Evolutionary conservation across 1,139 yeast species (phyloP), one percentile per base, ranked within the genome.

Genomic region (Geotrichum australiense): DNA sequence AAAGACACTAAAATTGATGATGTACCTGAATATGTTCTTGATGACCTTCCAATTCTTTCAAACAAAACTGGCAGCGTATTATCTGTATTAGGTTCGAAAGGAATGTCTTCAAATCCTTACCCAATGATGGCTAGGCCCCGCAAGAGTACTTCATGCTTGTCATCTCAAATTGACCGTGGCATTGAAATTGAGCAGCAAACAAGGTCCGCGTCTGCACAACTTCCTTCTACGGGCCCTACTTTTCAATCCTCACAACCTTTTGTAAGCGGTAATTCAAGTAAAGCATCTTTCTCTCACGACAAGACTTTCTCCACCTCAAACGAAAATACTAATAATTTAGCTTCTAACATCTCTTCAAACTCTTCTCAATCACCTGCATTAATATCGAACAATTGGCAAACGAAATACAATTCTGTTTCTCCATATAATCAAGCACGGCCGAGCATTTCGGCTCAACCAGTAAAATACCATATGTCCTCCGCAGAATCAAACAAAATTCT

Each of bases 21-120:
- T 16, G 47, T 64, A 16, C 66, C 67, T 11, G 53, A 51, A 35
- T 62, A 62, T 41, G 53, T 63, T 18, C 58, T 61, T 41, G 60
- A 59, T 40, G 61, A 61, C 3, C 23, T 64, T 22, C 68, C 58
- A 8, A 42, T 51, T 10, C 39, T 51, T 7, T 19, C 29, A 7
- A 37, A 29, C 22, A 39, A 37, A 15, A 49, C 31, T 16, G 20
- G 32, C n/a, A 20, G 46, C 19, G 47, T 42, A 10, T 40, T 49
- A 18, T 34, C 48, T 14, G 45, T 38, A 12, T 25, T 38, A 32
- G 40, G 42, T 14, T 19, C 38, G 27, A 22, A 50, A 46, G 14
- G 38, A 12, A 20, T 37, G 3, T 25, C 38, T 6, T 56, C 50
- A 23, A 53, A 47, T 37, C 69, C 68, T 2, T 64, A 64, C 44